phyloP scores from a whole-genome alignment of 2,329 filamentous ascomycete species.

The Trichoderma lentiforme region DNA sequence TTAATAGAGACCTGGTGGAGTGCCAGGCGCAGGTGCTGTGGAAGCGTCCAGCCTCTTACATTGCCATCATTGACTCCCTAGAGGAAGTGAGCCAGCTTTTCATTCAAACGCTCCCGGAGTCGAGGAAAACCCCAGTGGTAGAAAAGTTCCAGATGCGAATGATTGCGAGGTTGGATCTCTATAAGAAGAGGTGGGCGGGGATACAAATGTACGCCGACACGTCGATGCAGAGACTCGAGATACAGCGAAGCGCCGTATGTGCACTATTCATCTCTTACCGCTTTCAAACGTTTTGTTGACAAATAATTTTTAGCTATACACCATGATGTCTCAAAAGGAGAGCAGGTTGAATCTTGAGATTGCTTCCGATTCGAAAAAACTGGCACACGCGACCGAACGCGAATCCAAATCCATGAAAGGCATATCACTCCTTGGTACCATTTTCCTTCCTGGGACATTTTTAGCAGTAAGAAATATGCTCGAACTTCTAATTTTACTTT shows the following conservation, averaged over 20 bases:
- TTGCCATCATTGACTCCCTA: background rate
- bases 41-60: background rate
- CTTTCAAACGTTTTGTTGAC: fast-evolving
- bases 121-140: background rate
- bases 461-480: background rate
- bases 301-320: background rate
- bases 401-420: background rate
- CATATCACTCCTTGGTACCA: background rate
- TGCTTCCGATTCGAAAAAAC: background rate
- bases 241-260: background rate
- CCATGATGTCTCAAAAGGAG: background rate
- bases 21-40: background rate
- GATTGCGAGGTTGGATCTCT: background rate
- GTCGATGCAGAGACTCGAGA: background rate
- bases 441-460: background rate
- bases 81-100: background rate
- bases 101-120: background rate
- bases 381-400: background rate
- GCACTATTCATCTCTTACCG: background rate
- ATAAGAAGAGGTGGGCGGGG: background rate
- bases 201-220: background rate
- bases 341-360: background rate
- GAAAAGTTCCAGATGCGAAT: background rate
- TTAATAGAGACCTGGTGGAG: background rate
- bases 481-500: fast-evolving